Evolutionary conservation across 2,329 filamentous ascomycete genomes (phyloP).

Genomic region (Dichotomopilus funicola): DNA sequence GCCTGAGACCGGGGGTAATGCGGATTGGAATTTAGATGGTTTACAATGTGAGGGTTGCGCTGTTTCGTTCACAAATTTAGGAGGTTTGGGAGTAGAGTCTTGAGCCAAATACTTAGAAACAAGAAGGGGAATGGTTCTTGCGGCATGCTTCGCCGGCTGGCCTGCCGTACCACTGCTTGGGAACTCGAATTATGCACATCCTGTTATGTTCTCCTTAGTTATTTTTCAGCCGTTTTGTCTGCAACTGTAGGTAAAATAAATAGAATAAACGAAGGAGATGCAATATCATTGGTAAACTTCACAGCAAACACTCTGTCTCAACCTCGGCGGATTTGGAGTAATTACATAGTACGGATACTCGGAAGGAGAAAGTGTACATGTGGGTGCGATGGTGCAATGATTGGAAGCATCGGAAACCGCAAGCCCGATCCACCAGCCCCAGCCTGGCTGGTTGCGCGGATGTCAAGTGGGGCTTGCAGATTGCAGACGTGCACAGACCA

Average conservation of each 20-base stretch:
- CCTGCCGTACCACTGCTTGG: neutral
- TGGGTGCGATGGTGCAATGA: too few relatives aligned
- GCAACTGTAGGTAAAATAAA: too few relatives aligned
- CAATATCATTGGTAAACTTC: too few relatives aligned
- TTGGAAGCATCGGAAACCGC: neutral
- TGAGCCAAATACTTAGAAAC: neutral
- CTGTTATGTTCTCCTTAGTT: neutral
- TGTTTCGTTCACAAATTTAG: neutral
- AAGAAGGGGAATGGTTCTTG: neutral
- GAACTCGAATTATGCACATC: neutral
- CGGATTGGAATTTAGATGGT: neutral
- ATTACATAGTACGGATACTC: too few relatives aligned
- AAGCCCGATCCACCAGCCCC: neutral
- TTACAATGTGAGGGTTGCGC: neutral
- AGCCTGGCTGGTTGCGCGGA: neutral
- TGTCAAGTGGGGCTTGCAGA: neutral
- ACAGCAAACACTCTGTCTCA: too few relatives aligned
- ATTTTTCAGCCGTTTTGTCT: neutral
- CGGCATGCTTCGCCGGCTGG: neutral
- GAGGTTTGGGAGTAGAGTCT: neutral
- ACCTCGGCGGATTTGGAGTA: too few relatives aligned
- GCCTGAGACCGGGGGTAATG: neutral
- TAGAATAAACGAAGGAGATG: too few relatives aligned
- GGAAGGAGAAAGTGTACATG: too few relatives aligned
- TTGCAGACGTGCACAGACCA: slow-evolving; percentile 11